A percentile compares a stretch with the other conserved stretches of the same genome.
phyloP scores from a whole-genome alignment of 2,329 filamentous ascomycete genomes.

The Cercospora zeae-maydis region DNA sequence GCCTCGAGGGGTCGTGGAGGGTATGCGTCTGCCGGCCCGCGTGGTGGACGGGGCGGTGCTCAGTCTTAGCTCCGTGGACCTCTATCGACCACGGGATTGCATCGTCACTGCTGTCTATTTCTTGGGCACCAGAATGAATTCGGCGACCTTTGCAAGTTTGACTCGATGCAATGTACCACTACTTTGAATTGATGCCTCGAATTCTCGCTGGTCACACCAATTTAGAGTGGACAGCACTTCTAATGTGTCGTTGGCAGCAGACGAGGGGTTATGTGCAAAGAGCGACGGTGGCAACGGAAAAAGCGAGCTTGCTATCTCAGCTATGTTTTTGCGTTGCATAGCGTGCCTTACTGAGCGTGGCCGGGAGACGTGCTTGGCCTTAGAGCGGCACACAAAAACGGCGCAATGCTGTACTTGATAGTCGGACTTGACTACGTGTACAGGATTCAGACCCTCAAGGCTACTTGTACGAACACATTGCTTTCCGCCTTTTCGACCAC shows the following conservation, averaged over 20 bases:
- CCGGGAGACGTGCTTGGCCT: neutral
- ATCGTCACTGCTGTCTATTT: neutral
- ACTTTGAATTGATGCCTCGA: slow-evolving; percentile 3
- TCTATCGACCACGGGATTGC: neutral
- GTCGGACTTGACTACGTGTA: neutral
- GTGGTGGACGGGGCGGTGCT: slow-evolving; percentile 12
- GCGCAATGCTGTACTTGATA: neutral
- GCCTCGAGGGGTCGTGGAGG: slow-evolving; percentile 23
- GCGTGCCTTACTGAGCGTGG: slow-evolving; percentile 15
- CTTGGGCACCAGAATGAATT: neutral
- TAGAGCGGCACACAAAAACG: neutral
- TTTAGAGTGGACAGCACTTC: slow-evolving; percentile 10
- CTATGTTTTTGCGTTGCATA: slow-evolving; percentile 15
- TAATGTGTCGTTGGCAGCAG: slow-evolving; percentile 19
- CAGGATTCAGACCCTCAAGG: neutral
- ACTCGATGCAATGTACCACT: slow-evolving; percentile 16
- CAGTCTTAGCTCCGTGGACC: slow-evolving; percentile 2
- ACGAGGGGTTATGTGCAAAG: neutral
- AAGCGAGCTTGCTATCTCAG: slow-evolving; percentile 12
- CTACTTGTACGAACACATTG: neutral
- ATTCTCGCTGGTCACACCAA: neutral
- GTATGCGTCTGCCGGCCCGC: slow-evolving; percentile 10
- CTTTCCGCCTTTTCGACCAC: neutral
- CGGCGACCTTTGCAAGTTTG: neutral
- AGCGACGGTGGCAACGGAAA: slow-evolving; percentile 2